Evolutionary conservation across 1,284 basidiomycete species (phyloP), one percentile per base, ranked within the genome.

Genomic region (Ceratobasidium sp.): DNA sequence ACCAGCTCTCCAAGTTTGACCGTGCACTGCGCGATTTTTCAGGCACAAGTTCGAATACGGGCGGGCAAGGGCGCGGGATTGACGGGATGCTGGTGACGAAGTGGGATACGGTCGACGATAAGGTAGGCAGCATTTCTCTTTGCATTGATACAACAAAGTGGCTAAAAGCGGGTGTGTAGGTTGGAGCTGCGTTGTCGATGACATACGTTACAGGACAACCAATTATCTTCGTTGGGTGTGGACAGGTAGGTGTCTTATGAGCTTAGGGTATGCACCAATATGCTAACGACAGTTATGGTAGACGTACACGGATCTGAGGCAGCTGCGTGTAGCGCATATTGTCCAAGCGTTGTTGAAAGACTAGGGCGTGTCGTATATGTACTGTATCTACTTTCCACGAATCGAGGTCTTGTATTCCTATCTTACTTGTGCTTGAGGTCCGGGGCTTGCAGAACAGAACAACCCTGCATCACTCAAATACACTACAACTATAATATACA

Each of bases 11-110:
- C 73, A 98, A 98, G 83, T 98, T 98, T 81, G 96, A 98, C 80
- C 91, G 95, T 44, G 91, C 96, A 0, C 83, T 98, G 75, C 90
- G 92, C 54, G 95, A 98, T 81, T 98, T 97, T 80, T 94, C 93
- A 9, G 89, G 91, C 29, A 88, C 89, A 2, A 47, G 60, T 44
- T 4, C 36, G 6, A 41, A 41, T 41, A 63, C 45, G 4, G 83
- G 87, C 41, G 89, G 89, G 15, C 90, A 90, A 79, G 91, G 91
- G 69, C 89, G 96, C 53, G 97, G 97, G 1, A 97, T 98, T 76
- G 97, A 98, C 81, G 96, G 96, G 29, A 98, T 98, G 91, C 85
- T 98, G 53, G 89, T 98, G 75, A 98, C 97, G 45, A 98, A 98
- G 83, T 98, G 97, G 91, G 96, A 98, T 82, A 98, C 96, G 0